Percentiles rank a stretch among this genome's conserved stretches.
Conservation (phyloP, 106 monocot species). For the Allium cepa region DNA sequence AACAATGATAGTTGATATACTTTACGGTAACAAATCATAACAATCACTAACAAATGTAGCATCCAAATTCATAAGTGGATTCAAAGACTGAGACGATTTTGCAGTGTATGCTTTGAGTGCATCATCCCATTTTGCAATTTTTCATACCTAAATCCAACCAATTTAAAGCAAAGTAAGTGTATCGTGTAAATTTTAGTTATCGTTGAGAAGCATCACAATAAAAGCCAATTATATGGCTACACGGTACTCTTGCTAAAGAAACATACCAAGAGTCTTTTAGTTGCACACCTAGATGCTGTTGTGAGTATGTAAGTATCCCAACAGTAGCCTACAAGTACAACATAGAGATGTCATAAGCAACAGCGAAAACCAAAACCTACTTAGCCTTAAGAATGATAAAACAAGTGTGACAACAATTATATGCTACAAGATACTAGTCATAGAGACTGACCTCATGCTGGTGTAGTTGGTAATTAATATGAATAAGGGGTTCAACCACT, state of each 20-base stretch:
- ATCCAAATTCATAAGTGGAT: slow-evolving; percentile 69
- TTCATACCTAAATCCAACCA: slow-evolving; percentile 66
- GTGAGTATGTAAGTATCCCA: slow-evolving; percentile 94
- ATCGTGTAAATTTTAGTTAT: too few species aligned
- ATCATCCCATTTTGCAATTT: slow-evolving; percentile 99
- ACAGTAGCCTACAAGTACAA: slow-evolving; percentile 68
- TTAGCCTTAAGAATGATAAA: neutral
- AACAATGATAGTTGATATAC: too few species aligned
- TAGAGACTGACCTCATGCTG: slow-evolving; percentile 68
- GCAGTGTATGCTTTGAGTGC: slow-evolving; percentile 91
- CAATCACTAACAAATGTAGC: slow-evolving; percentile 62
- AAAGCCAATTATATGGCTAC: too few species aligned
- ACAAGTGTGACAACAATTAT: neutral
- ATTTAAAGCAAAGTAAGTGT: neutral
- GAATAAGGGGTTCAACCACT: slow-evolving; percentile 95
- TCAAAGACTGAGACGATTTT: slow-evolving; percentile 68
- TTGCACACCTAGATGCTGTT: slow-evolving; percentile 90
- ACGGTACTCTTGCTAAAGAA: neutral
- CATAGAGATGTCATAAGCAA: too few species aligned
- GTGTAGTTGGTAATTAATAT: slow-evolving; percentile 98
- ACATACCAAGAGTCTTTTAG: slow-evolving; percentile 95
- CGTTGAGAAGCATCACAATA: too few species aligned
- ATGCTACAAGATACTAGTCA: neutral
- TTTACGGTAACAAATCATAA: neutral
- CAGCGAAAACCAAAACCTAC: too few species aligned